Evolutionary conservation across 345 rosid species (phyloP).

Genomic region (Brassica rapa): DNA sequence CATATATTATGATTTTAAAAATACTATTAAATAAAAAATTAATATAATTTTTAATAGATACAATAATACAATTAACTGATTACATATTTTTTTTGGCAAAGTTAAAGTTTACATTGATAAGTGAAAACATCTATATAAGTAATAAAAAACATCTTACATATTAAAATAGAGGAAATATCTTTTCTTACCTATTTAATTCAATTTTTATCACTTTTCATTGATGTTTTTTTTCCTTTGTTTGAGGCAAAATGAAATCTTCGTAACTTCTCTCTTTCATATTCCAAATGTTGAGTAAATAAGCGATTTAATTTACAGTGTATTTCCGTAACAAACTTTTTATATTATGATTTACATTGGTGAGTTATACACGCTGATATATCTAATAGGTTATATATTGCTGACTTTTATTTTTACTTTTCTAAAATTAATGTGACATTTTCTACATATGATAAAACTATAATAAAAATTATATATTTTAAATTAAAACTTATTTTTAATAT

Average conservation of each 20-base stretch:
- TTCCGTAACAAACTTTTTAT: neutral
- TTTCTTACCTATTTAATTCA: slow-evolving; percentile 18
- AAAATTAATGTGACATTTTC: neutral
- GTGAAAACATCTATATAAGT: neutral
- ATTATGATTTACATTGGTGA: neutral
- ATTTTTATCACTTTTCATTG: slow-evolving; percentile 35
- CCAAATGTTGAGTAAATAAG: neutral
- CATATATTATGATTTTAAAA: neutral
- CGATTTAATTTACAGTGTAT: neutral
- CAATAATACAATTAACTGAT: neutral
- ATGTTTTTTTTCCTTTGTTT: slow-evolving; percentile 33
- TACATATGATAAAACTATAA: neutral
- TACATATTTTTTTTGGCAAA: neutral
- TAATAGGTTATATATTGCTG: no score
- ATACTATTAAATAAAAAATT: neutral
- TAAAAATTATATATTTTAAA: neutral
- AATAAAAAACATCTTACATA: no score
- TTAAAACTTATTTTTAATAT: neutral
- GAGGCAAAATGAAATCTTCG: slow-evolving; percentile 30
- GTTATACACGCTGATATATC: neutral
- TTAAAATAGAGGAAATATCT: neutral
- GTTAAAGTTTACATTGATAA: neutral
- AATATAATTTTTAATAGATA: neutral
- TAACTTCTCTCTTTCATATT: slow-evolving; percentile 11
- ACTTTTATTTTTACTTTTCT: neutral